Evolutionary conservation across 2,329 filamentous ascomycete species (phyloP).

Genomic region (Pseudophaeomoniella oleicola): DNA sequence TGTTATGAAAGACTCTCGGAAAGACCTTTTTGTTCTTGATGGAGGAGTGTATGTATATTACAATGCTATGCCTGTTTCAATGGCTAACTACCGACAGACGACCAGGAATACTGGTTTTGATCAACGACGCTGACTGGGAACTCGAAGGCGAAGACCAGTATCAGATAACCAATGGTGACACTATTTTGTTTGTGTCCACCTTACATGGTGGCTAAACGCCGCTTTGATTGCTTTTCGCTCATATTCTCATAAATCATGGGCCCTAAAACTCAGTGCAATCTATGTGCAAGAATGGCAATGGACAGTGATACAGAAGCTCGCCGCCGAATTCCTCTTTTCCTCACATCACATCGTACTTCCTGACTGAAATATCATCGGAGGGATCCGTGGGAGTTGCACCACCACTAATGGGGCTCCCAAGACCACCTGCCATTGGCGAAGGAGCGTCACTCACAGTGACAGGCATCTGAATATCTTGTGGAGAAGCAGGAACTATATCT

Average conservation of each 20-base stretch:
- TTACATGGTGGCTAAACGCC: conserved; percentile 80
- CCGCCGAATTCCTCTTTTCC: no score
- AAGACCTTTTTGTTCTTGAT: conserved; percentile 81
- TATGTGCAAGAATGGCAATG: no score
- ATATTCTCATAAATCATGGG: no score
- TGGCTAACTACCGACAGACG: conserved; percentile 41
- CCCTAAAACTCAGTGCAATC: no score
- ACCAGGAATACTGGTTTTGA: conserved; percentile 86
- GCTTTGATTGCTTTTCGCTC: no score
- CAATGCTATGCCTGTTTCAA: conserved; percentile 1
- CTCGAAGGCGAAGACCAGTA: conserved; percentile 89
- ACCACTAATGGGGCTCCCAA: conserved; percentile 24
- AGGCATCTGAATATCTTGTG: conserved; percentile 68
- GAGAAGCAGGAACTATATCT: conserved; percentile 58
- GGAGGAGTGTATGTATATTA: conserved; percentile 57
- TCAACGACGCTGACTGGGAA: conserved; percentile 98
- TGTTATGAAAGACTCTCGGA: conserved; percentile 70
- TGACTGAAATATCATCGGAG: conserved; percentile 1
- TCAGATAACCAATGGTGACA: conserved; percentile 66
- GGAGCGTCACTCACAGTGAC: conserved; percentile 44
- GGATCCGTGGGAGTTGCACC: conserved; percentile 20
- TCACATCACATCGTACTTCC: conserved; percentile 1
- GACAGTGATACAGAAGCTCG: no score
- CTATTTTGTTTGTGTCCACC: conserved; percentile 90
- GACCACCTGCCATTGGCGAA: conserved; percentile 27